Evolutionary conservation across 257 asterid species (phyloP), one percentile per base, ranked within the genome.

Genomic region (Primulina eburnea): DNA sequence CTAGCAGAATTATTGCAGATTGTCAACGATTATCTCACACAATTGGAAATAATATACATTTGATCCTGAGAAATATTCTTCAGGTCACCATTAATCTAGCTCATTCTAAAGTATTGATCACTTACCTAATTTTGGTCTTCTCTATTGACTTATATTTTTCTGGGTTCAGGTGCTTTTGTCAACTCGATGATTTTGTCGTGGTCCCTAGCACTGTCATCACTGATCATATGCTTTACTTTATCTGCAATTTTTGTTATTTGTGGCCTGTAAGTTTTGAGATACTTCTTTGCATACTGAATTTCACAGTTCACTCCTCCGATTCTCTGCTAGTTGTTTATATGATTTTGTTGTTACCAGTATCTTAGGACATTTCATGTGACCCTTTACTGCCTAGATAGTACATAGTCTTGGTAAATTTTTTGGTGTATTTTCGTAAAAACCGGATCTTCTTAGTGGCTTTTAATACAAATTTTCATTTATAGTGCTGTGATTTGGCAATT

Each of bases 151-250:
- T 29, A 65, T 74, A 26, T 64, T 37, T 74, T 71, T 79, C 82
- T 24, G 89, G 89, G 89, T 7, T 71, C 78, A 50, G 85, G 89
- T 52, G 89, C 89, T 73, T 75, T 82, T 64, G 74, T 84, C 76
- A 40, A 77, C 80, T 78, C 82, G 79, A 71, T 82, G 82, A 76
- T 79, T 71, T 78, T 84, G 55, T 84, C 87, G 24, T 79, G 85
- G 83, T 85, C 87, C 69, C 85, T 84, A 40, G 82, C 89, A 38
- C 55, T 84, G 60, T 82, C 87, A 62, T 77, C 89, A 28, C 73
- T 84, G 57, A 75, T 73, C 59, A 64, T 84, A 71, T 84, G 89
- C 77, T 68, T 72, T 60, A 64, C 75, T 73, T 61, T 84, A 73
- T 77, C 87, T 69, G 71, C 76, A 52, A 76, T 82, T 68, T 84